phyloP scores from a whole-genome alignment of 352 stramenopile species.

The Phytophthora melonis region DNA sequence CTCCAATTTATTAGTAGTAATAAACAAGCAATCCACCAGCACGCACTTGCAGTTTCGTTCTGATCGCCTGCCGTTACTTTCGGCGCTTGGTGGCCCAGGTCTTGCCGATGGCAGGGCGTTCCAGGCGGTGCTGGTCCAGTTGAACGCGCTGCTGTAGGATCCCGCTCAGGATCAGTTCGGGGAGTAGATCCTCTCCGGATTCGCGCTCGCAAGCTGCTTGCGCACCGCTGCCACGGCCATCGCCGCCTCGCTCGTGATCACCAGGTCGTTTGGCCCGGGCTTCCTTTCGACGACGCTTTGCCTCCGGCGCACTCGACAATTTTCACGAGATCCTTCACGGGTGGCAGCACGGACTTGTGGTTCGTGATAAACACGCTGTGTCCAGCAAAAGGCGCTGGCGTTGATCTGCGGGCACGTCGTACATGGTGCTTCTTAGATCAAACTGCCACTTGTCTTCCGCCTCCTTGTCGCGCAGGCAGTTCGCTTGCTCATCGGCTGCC shows the following conservation, averaged over 20 bases:
- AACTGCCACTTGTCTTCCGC: conserved; percentile 67
- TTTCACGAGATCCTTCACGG: conserved; percentile 55
- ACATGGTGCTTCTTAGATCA: conserved; percentile 57
- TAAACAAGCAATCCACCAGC: conserved; percentile 13
- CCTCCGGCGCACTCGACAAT: conserved; percentile 65
- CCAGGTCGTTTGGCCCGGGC: conserved; percentile 41
- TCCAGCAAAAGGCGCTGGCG: conserved; percentile 42
- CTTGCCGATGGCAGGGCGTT: conserved; percentile 27
- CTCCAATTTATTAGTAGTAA: conserved; percentile 27
- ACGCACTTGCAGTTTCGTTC: not conserved
- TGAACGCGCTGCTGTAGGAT: conserved; percentile 55
- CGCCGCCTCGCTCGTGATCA: conserved; percentile 55
- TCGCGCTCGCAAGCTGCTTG: conserved; percentile 43
- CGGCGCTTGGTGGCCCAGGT: conserved; percentile 34
- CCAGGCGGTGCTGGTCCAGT: conserved; percentile 43
- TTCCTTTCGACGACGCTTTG: conserved; percentile 40
- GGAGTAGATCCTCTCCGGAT: conserved; percentile 47
- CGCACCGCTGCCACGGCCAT: conserved; percentile 43
- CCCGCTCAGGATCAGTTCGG: conserved; percentile 57
- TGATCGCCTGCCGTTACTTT: conserved; percentile 26
- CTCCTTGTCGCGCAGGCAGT: conserved; percentile 50
- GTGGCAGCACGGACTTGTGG: conserved; percentile 64
- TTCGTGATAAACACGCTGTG: conserved; percentile 56
- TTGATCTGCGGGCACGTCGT: conserved; percentile 33
- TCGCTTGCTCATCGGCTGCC: conserved; percentile 44